A percentile compares a stretch with the other conserved stretches of the same genome.
phyloP scores from a whole-genome alignment of 768 basidiomycete genomes.

The Boletus pseudopeckii region DNA sequence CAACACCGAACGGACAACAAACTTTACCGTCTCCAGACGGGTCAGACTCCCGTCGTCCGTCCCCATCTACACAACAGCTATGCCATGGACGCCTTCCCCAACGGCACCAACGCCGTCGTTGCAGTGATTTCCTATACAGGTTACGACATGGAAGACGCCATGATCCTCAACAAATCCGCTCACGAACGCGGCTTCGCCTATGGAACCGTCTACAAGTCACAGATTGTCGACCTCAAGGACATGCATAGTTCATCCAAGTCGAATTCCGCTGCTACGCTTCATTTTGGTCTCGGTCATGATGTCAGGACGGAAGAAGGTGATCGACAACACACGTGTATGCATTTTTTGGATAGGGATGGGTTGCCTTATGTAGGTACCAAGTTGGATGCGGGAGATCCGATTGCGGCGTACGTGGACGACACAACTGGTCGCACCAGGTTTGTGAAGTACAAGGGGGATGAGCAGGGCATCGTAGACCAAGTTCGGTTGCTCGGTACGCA shows the following conservation, averaged over 20 bases:
- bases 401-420: slow-evolving; percentile 88
- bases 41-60: slow-evolving; percentile 92
- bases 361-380: slow-evolving; percentile 74
- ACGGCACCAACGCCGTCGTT: slow-evolving; percentile 96
- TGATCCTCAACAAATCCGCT: slow-evolving; percentile 99
- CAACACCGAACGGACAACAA: slow-evolving; percentile 97
- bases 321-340: slow-evolving; percentile 39
- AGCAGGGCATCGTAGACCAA: slow-evolving; percentile 83
- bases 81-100: slow-evolving; percentile 98
- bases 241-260: slow-evolving; percentile 63
- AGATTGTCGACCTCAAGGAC: slow-evolving; percentile 86
- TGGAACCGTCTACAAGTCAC: slow-evolving; percentile 94
- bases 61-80: slow-evolving; percentile 90
- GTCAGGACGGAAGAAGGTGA: slow-evolving; percentile 52
- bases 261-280: slow-evolving; percentile 60
- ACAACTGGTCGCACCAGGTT: slow-evolving; percentile 77
- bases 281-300: slow-evolving; percentile 86
- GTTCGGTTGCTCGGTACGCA: slow-evolving; percentile 82
- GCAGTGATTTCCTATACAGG: slow-evolving; percentile 99
- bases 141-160: slow-evolving; percentile 99
- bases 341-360: slow-evolving; percentile 78
- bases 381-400: slow-evolving; percentile 68
- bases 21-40: slow-evolving; percentile 91
- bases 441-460: slow-evolving; percentile 96
- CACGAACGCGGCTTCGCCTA: slow-evolving; percentile 98